phyloP scores from a whole-genome alignment of 495 filamentous ascomycete species.

The Podospora australis region DNA sequence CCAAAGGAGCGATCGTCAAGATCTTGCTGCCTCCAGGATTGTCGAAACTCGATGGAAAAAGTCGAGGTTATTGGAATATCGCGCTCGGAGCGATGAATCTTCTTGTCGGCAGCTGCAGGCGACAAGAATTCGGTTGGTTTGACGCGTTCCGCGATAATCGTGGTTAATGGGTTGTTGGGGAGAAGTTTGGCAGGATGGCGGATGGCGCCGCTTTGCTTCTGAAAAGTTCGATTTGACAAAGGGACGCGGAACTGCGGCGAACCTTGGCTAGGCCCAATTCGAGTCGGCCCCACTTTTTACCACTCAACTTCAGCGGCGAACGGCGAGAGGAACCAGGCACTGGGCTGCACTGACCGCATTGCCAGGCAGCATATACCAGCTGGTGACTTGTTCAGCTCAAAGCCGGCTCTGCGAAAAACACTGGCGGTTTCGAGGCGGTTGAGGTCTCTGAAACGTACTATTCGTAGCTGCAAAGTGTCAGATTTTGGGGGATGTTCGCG shows the following conservation, averaged over 20 bases:
- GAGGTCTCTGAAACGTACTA: neutral
- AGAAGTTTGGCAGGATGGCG: conserved; percentile 26
- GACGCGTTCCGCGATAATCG: conserved; percentile 35
- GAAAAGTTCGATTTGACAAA: conserved; percentile 30
- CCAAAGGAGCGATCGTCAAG: conserved; percentile 27
- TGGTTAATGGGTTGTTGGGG: conserved; percentile 14
- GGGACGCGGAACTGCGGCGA: conserved; percentile 14
- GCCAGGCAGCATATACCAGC: neutral
- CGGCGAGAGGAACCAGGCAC: neutral
- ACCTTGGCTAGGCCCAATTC: conserved; percentile 11
- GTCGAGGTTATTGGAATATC: conserved; percentile 17
- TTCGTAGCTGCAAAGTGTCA: neutral
- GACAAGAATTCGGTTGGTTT: conserved; percentile 23
- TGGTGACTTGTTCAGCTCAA: neutral
- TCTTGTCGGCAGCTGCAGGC: conserved; percentile 23
- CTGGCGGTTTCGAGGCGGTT: no score
- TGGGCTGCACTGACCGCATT: neutral
- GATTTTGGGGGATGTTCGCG: no score
- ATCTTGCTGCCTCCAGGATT: conserved; percentile 19
- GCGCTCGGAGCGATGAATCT: conserved; percentile 18
- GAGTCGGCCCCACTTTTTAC: conserved; percentile 11
- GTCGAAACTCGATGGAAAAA: conserved; percentile 13
- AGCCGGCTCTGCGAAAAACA: no score
- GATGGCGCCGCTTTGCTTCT: conserved; percentile 18
- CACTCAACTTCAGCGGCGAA: no score